phyloP scores from a whole-genome alignment of 2,329 filamentous ascomycete species.

The Ceratocystis cacaofunesta region DNA sequence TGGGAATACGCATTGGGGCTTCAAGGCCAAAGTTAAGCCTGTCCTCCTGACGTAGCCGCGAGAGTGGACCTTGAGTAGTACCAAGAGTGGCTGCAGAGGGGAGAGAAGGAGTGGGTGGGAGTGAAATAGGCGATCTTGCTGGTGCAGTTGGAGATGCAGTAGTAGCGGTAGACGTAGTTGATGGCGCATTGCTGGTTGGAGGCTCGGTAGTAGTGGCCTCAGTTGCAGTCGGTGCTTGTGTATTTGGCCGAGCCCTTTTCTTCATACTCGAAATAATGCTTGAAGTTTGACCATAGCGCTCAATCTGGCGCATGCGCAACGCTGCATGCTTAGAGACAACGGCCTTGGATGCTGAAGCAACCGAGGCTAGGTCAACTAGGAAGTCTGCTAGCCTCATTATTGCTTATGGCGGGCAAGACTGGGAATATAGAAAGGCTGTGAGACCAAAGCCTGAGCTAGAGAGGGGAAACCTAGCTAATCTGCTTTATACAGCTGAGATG shows the following conservation, averaged over 20 bases:
- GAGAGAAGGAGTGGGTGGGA: background rate
- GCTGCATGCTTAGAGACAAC: constrained; percentile 50
- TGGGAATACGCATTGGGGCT: constrained; percentile 14
- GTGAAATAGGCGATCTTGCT: background rate
- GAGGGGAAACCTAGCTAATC: background rate
- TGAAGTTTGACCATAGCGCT: constrained; percentile 34
- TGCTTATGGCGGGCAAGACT: background rate
- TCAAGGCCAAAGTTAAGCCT: constrained; percentile 1
- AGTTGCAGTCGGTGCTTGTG: background rate
- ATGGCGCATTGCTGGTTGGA: background rate
- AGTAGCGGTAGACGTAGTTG: background rate
- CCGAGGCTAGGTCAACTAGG: constrained; percentile 52
- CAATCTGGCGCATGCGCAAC: constrained; percentile 39
- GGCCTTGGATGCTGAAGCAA: constrained; percentile 54
- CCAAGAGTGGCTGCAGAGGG: background rate
- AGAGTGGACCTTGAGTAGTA: constrained; percentile 7
- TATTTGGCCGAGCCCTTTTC: constrained; percentile 18
- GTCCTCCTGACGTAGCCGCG: constrained; percentile 13
- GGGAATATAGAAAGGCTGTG: background rate
- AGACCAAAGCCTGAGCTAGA: background rate
- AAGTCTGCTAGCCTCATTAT: constrained; percentile 49
- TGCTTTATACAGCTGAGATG: background rate
- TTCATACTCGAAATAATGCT: constrained; percentile 28
- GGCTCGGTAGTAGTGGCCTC: background rate
- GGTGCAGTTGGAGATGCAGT: background rate